Conservation (phyloP, 352 stramenopile genomes). For the Phytophthora ramorum region DNA sequence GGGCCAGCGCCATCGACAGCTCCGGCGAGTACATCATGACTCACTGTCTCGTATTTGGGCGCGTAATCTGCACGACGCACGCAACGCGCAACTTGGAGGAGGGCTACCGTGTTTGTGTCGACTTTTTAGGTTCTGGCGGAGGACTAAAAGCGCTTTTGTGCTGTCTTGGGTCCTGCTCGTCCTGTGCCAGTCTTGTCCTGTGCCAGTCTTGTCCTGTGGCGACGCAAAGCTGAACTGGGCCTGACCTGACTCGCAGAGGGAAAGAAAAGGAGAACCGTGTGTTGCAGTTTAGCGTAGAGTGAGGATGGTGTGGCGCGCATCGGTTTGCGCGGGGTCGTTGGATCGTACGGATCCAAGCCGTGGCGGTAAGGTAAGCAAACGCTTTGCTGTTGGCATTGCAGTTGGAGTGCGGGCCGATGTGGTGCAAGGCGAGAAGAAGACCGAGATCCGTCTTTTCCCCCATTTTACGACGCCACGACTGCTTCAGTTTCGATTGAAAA, state of each 20-base stretch:
- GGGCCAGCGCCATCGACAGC: slow-evolving; percentile 35
- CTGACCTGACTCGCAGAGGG: slow-evolving; percentile 1
- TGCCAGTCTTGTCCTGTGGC: no score
- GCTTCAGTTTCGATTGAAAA: slow-evolving; percentile 15
- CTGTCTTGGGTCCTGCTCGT: background rate
- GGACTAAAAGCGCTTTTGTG: background rate
- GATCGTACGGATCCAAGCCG: background rate
- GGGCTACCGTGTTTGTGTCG: slow-evolving; percentile 3
- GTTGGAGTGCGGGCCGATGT: no score
- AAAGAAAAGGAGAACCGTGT: slow-evolving; percentile 3
- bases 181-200: no score
- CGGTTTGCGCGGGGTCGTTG: background rate
- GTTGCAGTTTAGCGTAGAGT: slow-evolving; percentile 4
- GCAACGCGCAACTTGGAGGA: slow-evolving; percentile 7
- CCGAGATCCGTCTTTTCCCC: background rate
- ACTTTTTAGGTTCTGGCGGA: background rate
- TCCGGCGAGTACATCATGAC: slow-evolving; percentile 47
- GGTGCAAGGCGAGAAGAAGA: background rate
- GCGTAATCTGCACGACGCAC: slow-evolving; percentile 32
- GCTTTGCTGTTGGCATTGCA: no score
- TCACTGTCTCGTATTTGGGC: background rate
- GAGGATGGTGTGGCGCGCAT: background rate
- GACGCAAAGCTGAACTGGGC: background rate
- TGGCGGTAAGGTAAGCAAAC: no score
- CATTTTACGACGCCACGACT: background rate